A percentile compares a stretch with the other conserved stretches of the same genome.
These are phyloP conservation scores for Henckelia pumila DNA, from an alignment of 257 asterid genomes.

Conservation along the genomic window DNA sequence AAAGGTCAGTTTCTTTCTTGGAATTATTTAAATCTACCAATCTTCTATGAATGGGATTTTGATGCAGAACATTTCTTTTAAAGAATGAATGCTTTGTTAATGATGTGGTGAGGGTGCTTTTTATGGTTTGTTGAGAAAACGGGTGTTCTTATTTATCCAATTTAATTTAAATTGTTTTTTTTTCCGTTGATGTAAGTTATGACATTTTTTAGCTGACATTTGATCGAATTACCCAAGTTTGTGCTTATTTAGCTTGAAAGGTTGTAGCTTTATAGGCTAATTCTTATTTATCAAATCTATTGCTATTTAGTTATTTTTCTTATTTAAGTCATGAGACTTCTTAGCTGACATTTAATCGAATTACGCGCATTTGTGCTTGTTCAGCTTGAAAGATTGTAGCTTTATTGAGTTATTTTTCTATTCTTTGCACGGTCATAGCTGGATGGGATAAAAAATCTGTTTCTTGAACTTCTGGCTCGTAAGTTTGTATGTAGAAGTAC, in stretches of 20 bases:
- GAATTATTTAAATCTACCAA: not conserved
- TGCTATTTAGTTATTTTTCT: too few relatives aligned
- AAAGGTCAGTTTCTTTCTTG: slow-evolving; percentile 9
- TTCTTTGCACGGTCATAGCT: slow-evolving; percentile 8
- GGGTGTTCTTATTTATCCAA: not conserved
- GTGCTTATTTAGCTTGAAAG: not conserved
- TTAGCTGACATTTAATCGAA: not conserved
- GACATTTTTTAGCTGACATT: not conserved
- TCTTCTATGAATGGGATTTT: not conserved
- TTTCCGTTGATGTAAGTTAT: not conserved
- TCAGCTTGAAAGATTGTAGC: slow-evolving; percentile 20
- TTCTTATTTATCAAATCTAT: not conserved
- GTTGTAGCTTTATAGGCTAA: not conserved
- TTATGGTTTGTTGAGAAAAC: not conserved
- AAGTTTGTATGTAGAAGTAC: slow-evolving; percentile 1
- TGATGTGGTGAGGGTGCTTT: not conserved
- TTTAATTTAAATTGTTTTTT: too few relatives aligned
- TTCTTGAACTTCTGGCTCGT: slow-evolving; percentile 20
- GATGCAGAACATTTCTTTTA: not conserved
- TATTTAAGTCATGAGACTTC: not conserved
- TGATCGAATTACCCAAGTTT: not conserved
- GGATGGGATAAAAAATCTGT: not conserved
- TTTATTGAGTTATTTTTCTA: slow-evolving; percentile 8
- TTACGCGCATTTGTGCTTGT: not conserved
- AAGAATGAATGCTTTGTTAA: too few relatives aligned